phyloP scores from a whole-genome alignment of 768 basidiomycete species.

The Amanita polypyramis region DNA sequence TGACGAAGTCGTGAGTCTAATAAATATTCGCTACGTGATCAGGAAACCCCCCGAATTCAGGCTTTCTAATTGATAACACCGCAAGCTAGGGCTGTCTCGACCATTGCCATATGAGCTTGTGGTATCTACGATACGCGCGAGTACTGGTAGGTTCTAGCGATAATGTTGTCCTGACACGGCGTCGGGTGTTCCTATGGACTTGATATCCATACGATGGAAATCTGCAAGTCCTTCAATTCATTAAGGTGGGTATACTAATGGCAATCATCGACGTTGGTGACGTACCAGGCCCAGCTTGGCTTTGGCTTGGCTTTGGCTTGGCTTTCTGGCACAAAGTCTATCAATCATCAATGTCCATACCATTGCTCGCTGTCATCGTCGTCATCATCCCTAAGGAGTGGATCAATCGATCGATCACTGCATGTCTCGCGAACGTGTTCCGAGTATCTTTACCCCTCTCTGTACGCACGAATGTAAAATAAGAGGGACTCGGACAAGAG shows the following conservation, averaged over 20 bases:
- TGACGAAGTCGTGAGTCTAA: not conserved
- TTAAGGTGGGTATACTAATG: constrained; percentile 1
- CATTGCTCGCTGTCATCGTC: no score
- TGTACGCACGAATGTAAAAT: no score
- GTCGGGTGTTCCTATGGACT: not conserved
- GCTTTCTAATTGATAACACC: constrained; percentile 1
- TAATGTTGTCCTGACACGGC: not conserved
- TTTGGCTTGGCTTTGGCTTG: no score
- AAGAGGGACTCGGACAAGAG: no score
- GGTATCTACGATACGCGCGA: not conserved
- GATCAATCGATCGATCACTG: no score
- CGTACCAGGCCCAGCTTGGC: no score
- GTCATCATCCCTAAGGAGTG: no score
- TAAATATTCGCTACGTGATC: not conserved
- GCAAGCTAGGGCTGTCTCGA: not conserved
- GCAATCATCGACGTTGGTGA: constrained; percentile 1
- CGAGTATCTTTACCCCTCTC: no score
- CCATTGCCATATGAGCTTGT: not conserved
- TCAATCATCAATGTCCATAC: no score
- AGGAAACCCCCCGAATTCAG: not conserved
- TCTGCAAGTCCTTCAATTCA: not conserved
- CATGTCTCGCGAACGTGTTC: no score
- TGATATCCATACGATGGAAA: not conserved
- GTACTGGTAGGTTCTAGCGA: not conserved
- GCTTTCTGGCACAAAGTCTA: no score